These are phyloP conservation scores for Monoraphidium neglectum DNA, from an alignment of 139 green algal genomes.

Conservation along the genomic window DNA sequence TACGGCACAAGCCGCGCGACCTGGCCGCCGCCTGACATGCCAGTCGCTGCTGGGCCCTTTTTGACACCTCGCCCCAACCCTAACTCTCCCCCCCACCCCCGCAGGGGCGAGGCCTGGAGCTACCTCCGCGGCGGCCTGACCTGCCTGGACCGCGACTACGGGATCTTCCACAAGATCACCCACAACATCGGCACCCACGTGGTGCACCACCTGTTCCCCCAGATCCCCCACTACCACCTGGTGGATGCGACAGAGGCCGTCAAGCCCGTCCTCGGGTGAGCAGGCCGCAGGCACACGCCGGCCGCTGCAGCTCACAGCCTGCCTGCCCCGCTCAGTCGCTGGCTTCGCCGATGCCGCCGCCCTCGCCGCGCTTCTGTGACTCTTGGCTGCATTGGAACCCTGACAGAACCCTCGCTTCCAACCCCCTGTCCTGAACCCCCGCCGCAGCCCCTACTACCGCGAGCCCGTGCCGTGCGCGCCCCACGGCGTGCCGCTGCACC, in stretches of 20 bases:
- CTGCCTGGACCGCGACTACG: conserved; percentile 93
- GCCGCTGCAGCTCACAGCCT: too few species aligned
- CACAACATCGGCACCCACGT: conserved; percentile 97
- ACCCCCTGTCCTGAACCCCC: too few species aligned
- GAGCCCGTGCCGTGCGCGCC: conserved; percentile 68
- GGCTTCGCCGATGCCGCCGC: too few species aligned
- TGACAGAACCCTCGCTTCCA: too few species aligned
- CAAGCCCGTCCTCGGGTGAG: conserved; percentile 69
- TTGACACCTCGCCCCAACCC: too few species aligned
- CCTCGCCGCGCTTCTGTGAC: too few species aligned
- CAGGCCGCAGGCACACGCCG: not conserved
- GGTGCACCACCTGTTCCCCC: conserved; percentile 93
- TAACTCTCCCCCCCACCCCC: too few species aligned
- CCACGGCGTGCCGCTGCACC: conserved; percentile 79
- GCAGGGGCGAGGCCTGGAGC: conserved; percentile 94
- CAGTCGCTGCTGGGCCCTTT: too few species aligned
- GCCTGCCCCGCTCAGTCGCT: too few species aligned
- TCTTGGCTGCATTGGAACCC: too few species aligned
- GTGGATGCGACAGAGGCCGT: conserved; percentile 83
- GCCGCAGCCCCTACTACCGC: conserved; percentile 70
- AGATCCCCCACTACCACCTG: conserved; percentile 96
- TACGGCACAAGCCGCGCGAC: too few species aligned
- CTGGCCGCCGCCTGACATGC: too few species aligned
- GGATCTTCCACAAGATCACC: conserved; percentile 98
- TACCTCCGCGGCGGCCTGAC: conserved; percentile 94